Percentiles rank a stretch among this genome's conserved stretches.
phyloP scores from a whole-genome alignment of 176 grass and related monocot species.

The Poa pratensis region DNA sequence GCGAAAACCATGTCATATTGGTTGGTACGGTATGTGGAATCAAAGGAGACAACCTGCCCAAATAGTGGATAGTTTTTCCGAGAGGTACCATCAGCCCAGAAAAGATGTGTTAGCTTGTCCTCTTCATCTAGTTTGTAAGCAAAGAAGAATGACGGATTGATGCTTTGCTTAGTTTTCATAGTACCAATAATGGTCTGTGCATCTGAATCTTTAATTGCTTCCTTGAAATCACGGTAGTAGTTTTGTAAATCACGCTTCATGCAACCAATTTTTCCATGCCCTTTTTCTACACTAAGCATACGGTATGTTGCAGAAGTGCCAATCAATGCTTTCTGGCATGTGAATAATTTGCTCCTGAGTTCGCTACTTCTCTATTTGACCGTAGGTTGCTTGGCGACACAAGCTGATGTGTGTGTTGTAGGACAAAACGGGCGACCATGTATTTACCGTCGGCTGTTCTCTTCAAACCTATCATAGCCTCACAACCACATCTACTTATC shows the following conservation, averaged over 20 bases:
- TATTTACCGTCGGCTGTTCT: neutral
- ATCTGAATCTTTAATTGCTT: neutral
- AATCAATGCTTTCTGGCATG: neutral
- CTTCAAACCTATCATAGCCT: neutral
- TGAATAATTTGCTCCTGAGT: neutral
- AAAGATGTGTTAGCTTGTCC: neutral
- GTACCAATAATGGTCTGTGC: neutral
- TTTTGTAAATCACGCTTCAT: neutral
- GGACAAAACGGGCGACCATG: neutral
- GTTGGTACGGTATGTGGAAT: slow-evolving; percentile 11
- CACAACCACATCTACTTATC: no score
- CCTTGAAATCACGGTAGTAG: neutral
- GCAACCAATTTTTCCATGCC: no score
- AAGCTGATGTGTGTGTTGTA: neutral
- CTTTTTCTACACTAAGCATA: neutral
- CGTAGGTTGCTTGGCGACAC: neutral
- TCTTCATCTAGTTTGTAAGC: neutral
- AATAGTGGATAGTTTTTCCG: neutral
- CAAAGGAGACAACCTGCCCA: slow-evolving; percentile 6
- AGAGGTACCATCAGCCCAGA: neutral
- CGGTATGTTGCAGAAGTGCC: neutral
- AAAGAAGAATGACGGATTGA: slow-evolving; percentile 16
- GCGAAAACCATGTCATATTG: neutral
- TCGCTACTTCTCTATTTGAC: neutral
- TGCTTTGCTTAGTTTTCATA: neutral